These are phyloP conservation scores for Hypoxylon sp. DNA, from an alignment of 2,329 filamentous ascomycete genomes.

Conservation along the genomic window DNA sequence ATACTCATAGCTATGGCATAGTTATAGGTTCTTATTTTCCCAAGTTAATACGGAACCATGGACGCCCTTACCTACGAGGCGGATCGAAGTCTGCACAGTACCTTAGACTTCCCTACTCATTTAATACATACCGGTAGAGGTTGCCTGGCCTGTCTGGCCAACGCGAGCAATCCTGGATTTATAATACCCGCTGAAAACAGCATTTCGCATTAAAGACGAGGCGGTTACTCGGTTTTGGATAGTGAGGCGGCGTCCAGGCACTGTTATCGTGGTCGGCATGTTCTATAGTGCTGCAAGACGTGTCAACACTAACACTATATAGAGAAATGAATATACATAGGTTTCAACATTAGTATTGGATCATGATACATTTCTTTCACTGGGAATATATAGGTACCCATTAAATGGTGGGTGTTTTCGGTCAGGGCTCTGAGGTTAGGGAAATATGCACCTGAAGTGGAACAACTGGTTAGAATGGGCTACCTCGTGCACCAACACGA, in stretches of 20 bases:
- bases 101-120: constrained; percentile 9
- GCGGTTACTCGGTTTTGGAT: constrained; percentile 6
- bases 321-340: constrained; percentile 25
- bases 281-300: constrained; percentile 27
- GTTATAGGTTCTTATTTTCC: constrained; percentile 22
- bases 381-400: background rate
- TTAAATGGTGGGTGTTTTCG: background rate
- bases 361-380: background rate
- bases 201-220: constrained; percentile 20
- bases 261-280: constrained; percentile 19
- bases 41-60: constrained; percentile 12
- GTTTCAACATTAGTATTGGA: background rate
- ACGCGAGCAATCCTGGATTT: constrained; percentile 13
- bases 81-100: constrained; percentile 6
- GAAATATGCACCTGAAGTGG: background rate
- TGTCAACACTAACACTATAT: constrained; percentile 6
- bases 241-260: constrained; percentile 21
- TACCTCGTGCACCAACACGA: background rate
- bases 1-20: constrained; percentile 13
- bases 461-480: background rate
- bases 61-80: constrained; percentile 14
- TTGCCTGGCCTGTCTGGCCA: background rate
- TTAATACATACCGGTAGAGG: constrained; percentile 3
- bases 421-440: background rate
- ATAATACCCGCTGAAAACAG: constrained; percentile 15